phyloP scores from a whole-genome alignment of 192 early-diverging fungal genomes.

The Linnemannia hyalina region DNA sequence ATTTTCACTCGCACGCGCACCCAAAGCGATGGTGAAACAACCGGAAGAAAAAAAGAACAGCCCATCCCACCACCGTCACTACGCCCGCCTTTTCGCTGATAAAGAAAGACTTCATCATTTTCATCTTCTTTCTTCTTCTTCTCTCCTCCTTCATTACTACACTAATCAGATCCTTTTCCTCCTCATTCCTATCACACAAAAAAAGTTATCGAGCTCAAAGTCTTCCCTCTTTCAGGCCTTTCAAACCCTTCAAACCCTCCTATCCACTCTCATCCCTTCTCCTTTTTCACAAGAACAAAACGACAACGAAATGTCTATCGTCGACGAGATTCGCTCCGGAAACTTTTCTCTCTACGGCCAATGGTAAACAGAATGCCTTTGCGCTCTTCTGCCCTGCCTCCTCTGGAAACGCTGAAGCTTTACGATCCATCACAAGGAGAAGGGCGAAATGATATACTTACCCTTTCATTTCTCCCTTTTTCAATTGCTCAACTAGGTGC shows the following conservation, averaged over 20 bases:
- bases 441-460: neutral
- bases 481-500: constrained; percentile 29
- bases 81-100: neutral
- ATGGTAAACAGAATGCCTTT: constrained; percentile 44
- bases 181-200: neutral
- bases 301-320: constrained; percentile 44
- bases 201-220: neutral
- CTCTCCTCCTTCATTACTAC: neutral
- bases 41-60: neutral
- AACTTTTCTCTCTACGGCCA: constrained; percentile 67
- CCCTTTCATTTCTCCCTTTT: neutral
- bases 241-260: neutral
- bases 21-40: neutral
- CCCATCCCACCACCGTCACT: constrained; percentile 6
- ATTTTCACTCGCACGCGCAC: neutral
- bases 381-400: neutral
- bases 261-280: neutral
- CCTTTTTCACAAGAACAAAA: neutral
- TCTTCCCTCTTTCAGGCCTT: neutral
- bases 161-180: neutral
- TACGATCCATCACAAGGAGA: neutral
- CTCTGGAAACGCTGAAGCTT: neutral
- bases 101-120: neutral
- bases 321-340: constrained; percentile 60
- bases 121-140: neutral